Percentiles rank a stretch among this genome's conserved stretches.
phyloP scores from a whole-genome alignment of 371 early-diverging fungal species.

The Mucor saturninus region DNA sequence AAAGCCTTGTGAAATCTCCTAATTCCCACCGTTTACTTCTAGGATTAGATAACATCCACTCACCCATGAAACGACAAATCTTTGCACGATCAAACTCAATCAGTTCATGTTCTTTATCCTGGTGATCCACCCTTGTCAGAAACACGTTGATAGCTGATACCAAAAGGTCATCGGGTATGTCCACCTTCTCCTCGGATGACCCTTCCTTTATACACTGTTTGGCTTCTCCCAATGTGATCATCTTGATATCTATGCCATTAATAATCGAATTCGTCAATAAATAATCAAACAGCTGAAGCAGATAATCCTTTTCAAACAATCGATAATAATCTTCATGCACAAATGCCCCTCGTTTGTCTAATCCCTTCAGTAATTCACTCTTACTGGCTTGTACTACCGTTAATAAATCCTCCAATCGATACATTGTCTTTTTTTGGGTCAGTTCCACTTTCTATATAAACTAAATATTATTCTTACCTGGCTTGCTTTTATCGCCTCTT shows the following conservation, averaged over 20 bases:
- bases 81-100: conserved; percentile 32
- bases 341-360: conserved; percentile 46
- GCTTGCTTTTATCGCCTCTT: conserved; percentile 11
- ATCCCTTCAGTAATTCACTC: conserved; percentile 41
- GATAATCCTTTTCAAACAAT: conserved; percentile 36
- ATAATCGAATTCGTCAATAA: conserved; percentile 38
- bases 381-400: conserved; percentile 61
- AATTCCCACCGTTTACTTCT: conserved; percentile 52
- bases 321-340: conserved; percentile 46
- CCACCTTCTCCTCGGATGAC: conserved; percentile 14
- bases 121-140: conserved; percentile 1
- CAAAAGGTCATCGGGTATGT: conserved; percentile 40
- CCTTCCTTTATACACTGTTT: conserved; percentile 29
- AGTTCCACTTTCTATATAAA: too few relatives aligned
- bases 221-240: conserved; percentile 30
- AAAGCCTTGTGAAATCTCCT: conserved; percentile 50
- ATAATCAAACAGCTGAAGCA: conserved; percentile 40
- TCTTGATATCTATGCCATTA: conserved; percentile 27
- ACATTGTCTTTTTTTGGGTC: conserved; percentile 21
- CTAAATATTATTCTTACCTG: background rate
- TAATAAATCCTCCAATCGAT: conserved; percentile 36
- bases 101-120: background rate
- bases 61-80: conserved; percentile 48
- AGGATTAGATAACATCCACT: conserved; percentile 33
- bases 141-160: conserved; percentile 38